Evolutionary conservation across 2,329 filamentous ascomycete species (phyloP).

Genomic region (Cordyceps fumosorosea): DNA sequence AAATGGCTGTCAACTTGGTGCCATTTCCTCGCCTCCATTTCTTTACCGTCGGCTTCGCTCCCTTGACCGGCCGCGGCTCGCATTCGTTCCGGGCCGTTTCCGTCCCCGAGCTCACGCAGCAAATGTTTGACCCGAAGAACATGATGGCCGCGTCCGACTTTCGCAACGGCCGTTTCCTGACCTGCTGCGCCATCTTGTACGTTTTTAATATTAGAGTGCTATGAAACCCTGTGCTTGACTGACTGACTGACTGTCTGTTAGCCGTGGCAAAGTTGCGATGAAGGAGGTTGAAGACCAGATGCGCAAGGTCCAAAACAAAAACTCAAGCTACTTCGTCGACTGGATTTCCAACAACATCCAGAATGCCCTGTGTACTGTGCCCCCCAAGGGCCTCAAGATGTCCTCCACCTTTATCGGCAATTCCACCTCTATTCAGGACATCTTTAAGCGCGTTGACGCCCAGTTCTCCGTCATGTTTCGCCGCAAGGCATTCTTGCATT

Average conservation of each 20-base stretch:
- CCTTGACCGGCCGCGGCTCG: slow-evolving; percentile 78
- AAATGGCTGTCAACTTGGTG: slow-evolving; percentile 95
- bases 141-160: slow-evolving; percentile 99
- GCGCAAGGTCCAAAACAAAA: slow-evolving; percentile 99
- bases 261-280: slow-evolving; percentile 98
- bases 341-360: slow-evolving; percentile 99
- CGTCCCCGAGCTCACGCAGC: slow-evolving; percentile 97
- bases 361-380: slow-evolving; percentile 97
- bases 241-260: slow-evolving; percentile 21
- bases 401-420: slow-evolving; percentile 98
- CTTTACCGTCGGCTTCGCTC: slow-evolving; percentile 99
- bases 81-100: slow-evolving; percentile 95
- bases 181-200: slow-evolving; percentile 91
- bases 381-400: slow-evolving; percentile 96
- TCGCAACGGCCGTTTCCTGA: slow-evolving; percentile 98
- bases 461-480: slow-evolving; percentile 99
- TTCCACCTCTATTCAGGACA: slow-evolving; percentile 98
- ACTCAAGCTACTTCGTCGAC: slow-evolving; percentile 98
- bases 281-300: slow-evolving; percentile 99
- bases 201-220: background rate
- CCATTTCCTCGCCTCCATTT: slow-evolving; percentile 99
- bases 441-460: slow-evolving; percentile 99
- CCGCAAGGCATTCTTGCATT: slow-evolving; percentile 99
- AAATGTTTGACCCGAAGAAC: slow-evolving; percentile 99
- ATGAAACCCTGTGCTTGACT: slow-evolving; percentile 28